Base-by-base conservation (phyloP, 2,329 filamentous ascomycete genomes). In the Madurella mycetomatis region DNA sequence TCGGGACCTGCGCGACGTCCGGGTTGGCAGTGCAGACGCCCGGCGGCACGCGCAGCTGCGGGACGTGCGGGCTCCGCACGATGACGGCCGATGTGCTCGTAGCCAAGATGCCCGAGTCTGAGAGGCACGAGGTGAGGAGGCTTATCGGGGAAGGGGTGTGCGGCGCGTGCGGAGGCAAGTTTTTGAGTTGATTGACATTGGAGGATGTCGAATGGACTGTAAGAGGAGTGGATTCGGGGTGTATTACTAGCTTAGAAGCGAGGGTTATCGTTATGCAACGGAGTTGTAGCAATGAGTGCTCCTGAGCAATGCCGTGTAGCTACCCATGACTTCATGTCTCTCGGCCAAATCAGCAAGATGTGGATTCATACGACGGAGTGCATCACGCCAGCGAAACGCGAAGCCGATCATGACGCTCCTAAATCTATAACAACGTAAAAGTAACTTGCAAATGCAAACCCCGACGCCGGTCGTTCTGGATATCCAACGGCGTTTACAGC, bases 1-100 rank as follows among this genome's bases (percentile, higher is more conserved):
- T 75, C 50, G 69, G 71, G 65, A 65, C 55, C 59, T 84, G 81
- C 55, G 76, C 76, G 0, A 74, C 76, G 1, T 81, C 77, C 0
- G 77, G 79, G 1, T 66, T 84, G 8, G 76, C 80, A 12, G 80
- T 84, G 57, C 69, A 80, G 54, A 74, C 72, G 1, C 81, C 81
- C 0, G 78, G 77, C 2, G 72, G 78, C 45, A 82, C 80, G 0
- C 71, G 75, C 34, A 74, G 76, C 2, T 84, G 81, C 50, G 77
- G 76, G 17, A 76, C 83, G 2, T 84, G 81, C 60, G 76, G 75
- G 15, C 66, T 73, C 25, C 73, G 80, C 19, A 81, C 77, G 8
- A 70, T 83, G 17, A 72, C 74, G 44, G 65, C 72, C 0, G 68
- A 72, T 4, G 72, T 76, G 57, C 65, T 83, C 18, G 59, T 64